Conservation (phyloP, 371 early-diverging fungal genomes). For the Mortierella sp. region DNA sequence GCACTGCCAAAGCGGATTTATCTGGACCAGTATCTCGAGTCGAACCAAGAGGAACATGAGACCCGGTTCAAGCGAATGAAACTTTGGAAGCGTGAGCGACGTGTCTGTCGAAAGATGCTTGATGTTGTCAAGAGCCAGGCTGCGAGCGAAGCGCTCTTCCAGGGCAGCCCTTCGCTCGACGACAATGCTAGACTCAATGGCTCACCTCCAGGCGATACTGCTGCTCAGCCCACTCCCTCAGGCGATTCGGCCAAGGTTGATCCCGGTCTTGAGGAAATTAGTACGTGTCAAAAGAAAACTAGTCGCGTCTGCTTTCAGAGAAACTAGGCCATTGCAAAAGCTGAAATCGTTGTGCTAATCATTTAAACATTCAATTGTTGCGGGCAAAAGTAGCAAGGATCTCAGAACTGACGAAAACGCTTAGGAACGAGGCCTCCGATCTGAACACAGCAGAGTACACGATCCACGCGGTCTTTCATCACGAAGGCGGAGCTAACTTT, state of each 20-base stretch:
- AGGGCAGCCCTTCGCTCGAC: background rate
- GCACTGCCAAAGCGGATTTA: slow-evolving; percentile 42
- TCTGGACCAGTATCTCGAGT: slow-evolving; percentile 54
- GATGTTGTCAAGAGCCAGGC: slow-evolving; percentile 21
- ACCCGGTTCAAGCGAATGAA: slow-evolving; percentile 32
- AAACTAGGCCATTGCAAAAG: background rate
- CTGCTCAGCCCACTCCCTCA: background rate
- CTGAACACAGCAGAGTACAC: slow-evolving; percentile 49
- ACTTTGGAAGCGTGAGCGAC: slow-evolving; percentile 31
- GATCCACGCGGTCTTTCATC: slow-evolving; percentile 53
- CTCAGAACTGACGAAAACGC: slow-evolving; percentile 20
- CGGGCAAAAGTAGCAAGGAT: slow-evolving; percentile 22
- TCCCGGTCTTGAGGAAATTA: background rate
- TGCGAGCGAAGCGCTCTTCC: background rate
- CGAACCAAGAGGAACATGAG: slow-evolving; percentile 22
- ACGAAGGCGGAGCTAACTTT: slow-evolving; percentile 73
- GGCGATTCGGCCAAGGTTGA: background rate
- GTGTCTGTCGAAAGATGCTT: slow-evolving; percentile 10
- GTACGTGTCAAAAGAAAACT: background rate
- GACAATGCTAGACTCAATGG: background rate
- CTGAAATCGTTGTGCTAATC: background rate
- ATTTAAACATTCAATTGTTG: background rate
- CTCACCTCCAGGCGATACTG: background rate
- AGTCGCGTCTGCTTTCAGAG: background rate
- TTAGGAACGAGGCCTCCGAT: slow-evolving; percentile 12